A percentile compares a stretch with the other conserved stretches of the same genome.
Evolutionary conservation across 257 asterid species (phyloP).

Genomic region (Mitragyna speciosa): DNA sequence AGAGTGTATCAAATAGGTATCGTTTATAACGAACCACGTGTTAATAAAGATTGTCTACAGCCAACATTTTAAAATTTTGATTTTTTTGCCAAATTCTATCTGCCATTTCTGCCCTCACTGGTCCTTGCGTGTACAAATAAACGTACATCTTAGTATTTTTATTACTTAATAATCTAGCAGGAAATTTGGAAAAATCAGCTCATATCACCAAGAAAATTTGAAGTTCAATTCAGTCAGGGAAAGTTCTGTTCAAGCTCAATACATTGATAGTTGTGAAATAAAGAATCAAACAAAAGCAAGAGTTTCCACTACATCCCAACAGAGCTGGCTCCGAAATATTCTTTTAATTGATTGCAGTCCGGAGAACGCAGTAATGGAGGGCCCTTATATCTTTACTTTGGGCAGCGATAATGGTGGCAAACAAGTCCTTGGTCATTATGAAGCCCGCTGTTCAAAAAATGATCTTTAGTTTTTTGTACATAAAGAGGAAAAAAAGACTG

Average conservation of each 20-base stretch:
- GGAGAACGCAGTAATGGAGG: constrained; percentile 36
- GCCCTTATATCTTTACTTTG: constrained; percentile 38
- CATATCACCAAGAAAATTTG: neutral
- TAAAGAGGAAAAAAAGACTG: constrained; percentile 13
- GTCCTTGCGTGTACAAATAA: neutral
- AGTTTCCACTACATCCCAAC: neutral
- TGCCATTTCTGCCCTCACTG: neutral
- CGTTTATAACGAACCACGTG: no score
- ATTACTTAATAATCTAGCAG: neutral
- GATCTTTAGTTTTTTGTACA: constrained; percentile 31
- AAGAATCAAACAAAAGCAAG: constrained; percentile 9
- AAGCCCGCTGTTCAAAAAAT: constrained; percentile 66
- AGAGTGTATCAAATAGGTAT: no score
- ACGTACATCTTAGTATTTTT: neutral
- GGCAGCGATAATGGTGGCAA: constrained; percentile 43
- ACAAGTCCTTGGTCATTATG: constrained; percentile 49
- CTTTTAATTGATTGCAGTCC: neutral
- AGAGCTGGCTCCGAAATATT: neutral
- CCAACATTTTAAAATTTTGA: no score
- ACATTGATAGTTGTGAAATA: neutral
- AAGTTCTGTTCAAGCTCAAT: neutral
- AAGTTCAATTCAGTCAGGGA: neutral
- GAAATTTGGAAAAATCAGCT: neutral
- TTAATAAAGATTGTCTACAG: no score
- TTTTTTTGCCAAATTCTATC: no score